Base-by-base conservation (phyloP, 305 asterid species). In the Fraxinus sp. region DNA sequence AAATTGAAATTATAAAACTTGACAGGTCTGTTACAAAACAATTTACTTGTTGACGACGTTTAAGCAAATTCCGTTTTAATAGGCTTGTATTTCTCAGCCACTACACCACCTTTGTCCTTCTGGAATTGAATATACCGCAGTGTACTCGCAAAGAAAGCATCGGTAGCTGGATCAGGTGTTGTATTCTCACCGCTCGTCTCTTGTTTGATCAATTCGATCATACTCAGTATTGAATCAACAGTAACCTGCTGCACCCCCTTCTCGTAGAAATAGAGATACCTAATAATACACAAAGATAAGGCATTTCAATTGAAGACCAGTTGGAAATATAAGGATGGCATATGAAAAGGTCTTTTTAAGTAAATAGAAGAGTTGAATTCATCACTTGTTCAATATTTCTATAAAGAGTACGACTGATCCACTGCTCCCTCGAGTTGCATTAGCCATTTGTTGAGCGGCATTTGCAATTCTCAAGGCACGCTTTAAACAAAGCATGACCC, bases 31-130 rank as follows among this genome's bases (percentile, higher is more conserved):
- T 68, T 62, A 79, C 8, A 8, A 55, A 26, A 68, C 52, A 74
- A 74, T 28, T 6, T 18, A 33, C 55, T 1, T 36, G 83, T 10
- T n/a, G 13, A n/a, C 16, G 3, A 41, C 36, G 2, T 43, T 22
- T 41, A 14, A 35, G 49, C 71, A 74, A 71, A 81, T 87, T 84
- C 94, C 62, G 86, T 86, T 79, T 83, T 89, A 71, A 95, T 92
- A 83, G 91, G 92, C 89, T 92, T 88, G 64, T 90, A 97, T 88
- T 89, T 95, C 81, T 95, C 98, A 57, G 94, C 98, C 77, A 95
- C 93, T 10, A 94, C 97, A 43, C 99, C 98, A n/a, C 99, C 98
- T 91, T 97, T 97, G 79, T 95, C 97, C 89, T 95, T 97, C 91
- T 95, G 98, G 92, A 93, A 93, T 90, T 97, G 94, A 87, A 97